Evolutionary conservation across 768 basidiomycete species (phyloP), one percentile per base, ranked within the genome.

Genomic region (Tylopilus vinaceipallidus): DNA sequence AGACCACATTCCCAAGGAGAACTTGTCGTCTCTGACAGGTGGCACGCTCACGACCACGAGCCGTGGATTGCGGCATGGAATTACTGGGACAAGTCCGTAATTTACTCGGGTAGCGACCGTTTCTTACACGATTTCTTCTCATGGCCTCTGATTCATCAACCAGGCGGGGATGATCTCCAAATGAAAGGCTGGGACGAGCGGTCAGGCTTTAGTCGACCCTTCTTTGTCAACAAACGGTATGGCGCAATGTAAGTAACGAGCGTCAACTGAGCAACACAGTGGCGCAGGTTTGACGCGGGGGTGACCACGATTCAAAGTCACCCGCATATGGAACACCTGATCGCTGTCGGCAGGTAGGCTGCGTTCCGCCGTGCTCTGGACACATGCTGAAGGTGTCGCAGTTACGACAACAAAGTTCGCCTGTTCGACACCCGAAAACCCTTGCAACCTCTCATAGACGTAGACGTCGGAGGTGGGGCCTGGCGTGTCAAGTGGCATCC

Each of bases 401-500:
- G 95, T 64, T 99, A 99, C 66, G 86, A 97, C 69, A 76, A 78
- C 53, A 80, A 74, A 8, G 81, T 99, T 14, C 81, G 81, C 2
- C 67, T 98, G 4, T 97, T 92, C 64, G 97, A 98, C 68, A 75
- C 73, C 0, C 84, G 95, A 4, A 86, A 83, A 41, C 81, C 81
- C 4, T 63, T 75, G 4, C 64, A 64, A 3, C 81, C 90, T 1
- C 55, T 98, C 12, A 63, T 70, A 1, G 71, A 77, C 42, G 79
- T 78, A 22, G 77, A 86, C 49, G 83, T 91, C 3, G 92, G 91
- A 11, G 97, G 97, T 12, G 97, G 97, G 3, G 89, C 83, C 11
- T 99, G 97, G 97, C 80, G 97, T 16, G 84, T 92, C 50, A 94
- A 95, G 67, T 99, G 94, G 92, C 93, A 98, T 68, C 93, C 95